A percentile compares a stretch with the other conserved stretches of the same genome.
These are phyloP conservation scores for Pythium rishiriense DNA, from an alignment of 352 stramenopile species.

Conservation along the genomic window DNA sequence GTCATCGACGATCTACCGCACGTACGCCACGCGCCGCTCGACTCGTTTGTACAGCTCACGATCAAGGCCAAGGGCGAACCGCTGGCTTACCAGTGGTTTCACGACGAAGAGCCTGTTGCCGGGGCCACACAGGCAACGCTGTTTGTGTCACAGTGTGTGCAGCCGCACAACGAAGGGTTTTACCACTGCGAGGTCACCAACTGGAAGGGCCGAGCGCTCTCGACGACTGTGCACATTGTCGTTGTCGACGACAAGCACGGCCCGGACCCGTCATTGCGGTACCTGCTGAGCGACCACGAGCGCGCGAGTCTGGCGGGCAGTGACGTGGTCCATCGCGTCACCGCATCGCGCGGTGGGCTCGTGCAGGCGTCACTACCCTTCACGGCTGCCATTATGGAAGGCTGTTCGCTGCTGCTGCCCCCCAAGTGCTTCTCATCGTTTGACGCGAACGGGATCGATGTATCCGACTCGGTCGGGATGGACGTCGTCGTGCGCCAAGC, in stretches of 20 bases:
- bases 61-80: conserved; percentile 67
- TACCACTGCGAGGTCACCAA: conserved; percentile 70
- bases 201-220: conserved; percentile 38
- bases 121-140: conserved; percentile 48
- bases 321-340: conserved; percentile 35
- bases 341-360: conserved; percentile 38
- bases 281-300: conserved; percentile 35
- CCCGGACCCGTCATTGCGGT: conserved; percentile 42
- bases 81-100: conserved; percentile 68
- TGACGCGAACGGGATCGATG: conserved; percentile 38
- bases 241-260: conserved; percentile 51
- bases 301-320: not conserved
- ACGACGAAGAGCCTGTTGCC: conserved; percentile 31
- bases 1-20: conserved; percentile 48
- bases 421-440: conserved; percentile 51
- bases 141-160: conserved; percentile 52
- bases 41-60: conserved; percentile 50
- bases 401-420: conserved; percentile 47
- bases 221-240: conserved; percentile 36
- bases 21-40: conserved; percentile 36
- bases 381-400: conserved; percentile 9
- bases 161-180: conserved; percentile 51
- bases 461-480: conserved; percentile 50
- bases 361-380: conserved; percentile 15
- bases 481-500: conserved; percentile 43